Base-by-base conservation (phyloP, 2,329 filamentous ascomycete species). In the Monosporascus sp. region DNA sequence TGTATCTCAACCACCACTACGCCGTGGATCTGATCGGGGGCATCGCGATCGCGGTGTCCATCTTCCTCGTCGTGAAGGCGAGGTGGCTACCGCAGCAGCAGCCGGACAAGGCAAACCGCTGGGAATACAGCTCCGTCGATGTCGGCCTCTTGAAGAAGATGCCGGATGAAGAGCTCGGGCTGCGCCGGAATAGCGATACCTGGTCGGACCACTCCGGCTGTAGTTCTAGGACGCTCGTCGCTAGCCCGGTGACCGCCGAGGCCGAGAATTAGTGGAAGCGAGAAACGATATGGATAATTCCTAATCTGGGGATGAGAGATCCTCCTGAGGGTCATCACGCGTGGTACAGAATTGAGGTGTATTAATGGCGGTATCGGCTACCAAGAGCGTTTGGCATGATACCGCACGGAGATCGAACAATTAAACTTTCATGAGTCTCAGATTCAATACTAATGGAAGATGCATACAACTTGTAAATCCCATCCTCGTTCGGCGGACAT, bases 1-100 rank as follows among this genome's bases (percentile, higher is more conserved):
- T 97, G 90, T 97, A 97, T 68, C 82, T 97, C 50, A 95, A 90
- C 65, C 93, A 97, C 73, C 93, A 97, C 75, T 97, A 97, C 69
- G 93, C 92, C 35, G 88, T 97, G 41, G 93, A 97, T 70, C 78
- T 97, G 49, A 90, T 97, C 25, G 90, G 83, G 37, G 93, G 93
- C 61, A 90, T 87, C 68, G 77, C 96, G 55, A 77, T 90, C 55
- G 88, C 90, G 24, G 86, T 86, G 14, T 77, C 88, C 49, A 85
- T 88, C 54, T 97, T 90, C 77, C 96, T 93, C 73, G 83, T 90
- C 56, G 83, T 88, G 53, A 89, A 89, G 67, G 82, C 86, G 43
- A 85, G 86, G 54, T 96, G 90, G 75, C 74, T 97, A 44, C 92
- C 93, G 4, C 85, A 88, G 55, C 79, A 89, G 54, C 93, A 97